Percentiles rank a stretch among this genome's conserved stretches.
phyloP scores from a whole-genome alignment of 1,139 yeast species.

The Pichia sp. region DNA sequence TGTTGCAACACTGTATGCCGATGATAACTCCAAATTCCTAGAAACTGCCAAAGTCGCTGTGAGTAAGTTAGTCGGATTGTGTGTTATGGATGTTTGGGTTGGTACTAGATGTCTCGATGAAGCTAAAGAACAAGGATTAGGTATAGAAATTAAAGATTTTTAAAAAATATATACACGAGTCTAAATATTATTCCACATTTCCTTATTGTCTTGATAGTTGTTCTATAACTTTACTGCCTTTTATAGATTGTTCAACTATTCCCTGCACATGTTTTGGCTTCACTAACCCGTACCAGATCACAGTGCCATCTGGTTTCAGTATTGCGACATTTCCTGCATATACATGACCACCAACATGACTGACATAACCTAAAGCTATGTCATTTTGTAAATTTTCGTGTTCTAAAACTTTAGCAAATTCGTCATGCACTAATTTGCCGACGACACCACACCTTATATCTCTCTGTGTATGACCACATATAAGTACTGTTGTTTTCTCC shows the following conservation, averaged over 20 bases:
- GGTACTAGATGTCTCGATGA: slow-evolving; percentile 34
- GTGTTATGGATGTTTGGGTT: slow-evolving; percentile 58
- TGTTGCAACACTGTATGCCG: slow-evolving; percentile 39
- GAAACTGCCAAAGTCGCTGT: slow-evolving; percentile 37
- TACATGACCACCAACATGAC: slow-evolving; percentile 78
- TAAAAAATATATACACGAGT: slow-evolving; percentile 5
- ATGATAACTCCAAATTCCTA: slow-evolving; percentile 14
- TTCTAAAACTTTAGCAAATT: slow-evolving; percentile 46
- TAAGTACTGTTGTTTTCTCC: slow-evolving; percentile 37
- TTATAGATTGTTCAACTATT: slow-evolving; percentile 52
- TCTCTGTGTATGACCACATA: slow-evolving; percentile 66
- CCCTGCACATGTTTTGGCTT: slow-evolving; percentile 66
- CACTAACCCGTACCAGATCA: slow-evolving; percentile 73
- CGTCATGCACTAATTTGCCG: slow-evolving; percentile 55
- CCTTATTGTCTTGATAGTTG: slow-evolving; percentile 51
- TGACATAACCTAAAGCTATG: slow-evolving; percentile 48
- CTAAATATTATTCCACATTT: no score
- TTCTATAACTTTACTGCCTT: slow-evolving; percentile 46
- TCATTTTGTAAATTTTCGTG: slow-evolving; percentile 32
- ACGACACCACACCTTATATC: slow-evolving; percentile 66
- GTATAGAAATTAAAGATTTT: slow-evolving; percentile 31
- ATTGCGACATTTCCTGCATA: slow-evolving; percentile 74
- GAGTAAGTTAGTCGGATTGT: slow-evolving; percentile 56
- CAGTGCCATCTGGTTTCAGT: slow-evolving; percentile 42
- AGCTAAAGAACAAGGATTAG: slow-evolving; percentile 29